These are phyloP conservation scores for Neurospora sp. DNA, from an alignment of 495 filamentous ascomycete species.

Conservation along the genomic window DNA sequence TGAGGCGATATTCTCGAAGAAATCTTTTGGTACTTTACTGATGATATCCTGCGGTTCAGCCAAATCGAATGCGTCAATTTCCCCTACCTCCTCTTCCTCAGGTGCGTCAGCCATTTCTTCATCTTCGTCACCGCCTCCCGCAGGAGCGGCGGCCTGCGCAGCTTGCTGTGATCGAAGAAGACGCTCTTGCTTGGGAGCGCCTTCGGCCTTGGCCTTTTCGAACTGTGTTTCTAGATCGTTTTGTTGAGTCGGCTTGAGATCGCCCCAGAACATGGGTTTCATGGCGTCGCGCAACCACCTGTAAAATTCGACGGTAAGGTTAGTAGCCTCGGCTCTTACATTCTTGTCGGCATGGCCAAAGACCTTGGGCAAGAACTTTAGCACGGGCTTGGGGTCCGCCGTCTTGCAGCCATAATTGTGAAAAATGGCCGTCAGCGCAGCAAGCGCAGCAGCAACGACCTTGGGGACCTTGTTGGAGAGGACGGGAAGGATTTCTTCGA, in stretches of 20 bases:
- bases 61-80: constrained; percentile 77
- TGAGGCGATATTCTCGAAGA: constrained; percentile 71
- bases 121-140: constrained; percentile 43
- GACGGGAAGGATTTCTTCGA: constrained; percentile 82
- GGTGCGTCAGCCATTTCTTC: constrained; percentile 47
- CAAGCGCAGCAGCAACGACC: constrained; percentile 74
- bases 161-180: constrained; percentile 85
- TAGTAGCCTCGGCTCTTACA: constrained; percentile 88
- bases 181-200: constrained; percentile 79
- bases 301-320: constrained; percentile 88
- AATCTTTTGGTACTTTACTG: constrained; percentile 71
- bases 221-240: constrained; percentile 90
- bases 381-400: constrained; percentile 91
- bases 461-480: constrained; percentile 92
- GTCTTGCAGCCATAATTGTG: constrained; percentile 92
- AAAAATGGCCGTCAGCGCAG: constrained; percentile 71
- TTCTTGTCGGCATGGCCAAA: constrained; percentile 98
- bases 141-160: constrained; percentile 58
- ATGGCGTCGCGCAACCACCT: constrained; percentile 96
- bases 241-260: constrained; percentile 93
- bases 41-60: constrained; percentile 83
- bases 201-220: constrained; percentile 82
- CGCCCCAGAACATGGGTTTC: constrained; percentile 95
- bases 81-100: constrained; percentile 56
- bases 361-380: constrained; percentile 82